A percentile compares a stretch with the other conserved stretches of the same genome.
These are phyloP conservation scores for Fusarium scirpi DNA, from an alignment of 2,329 filamentous ascomycete species.

Conservation along the genomic window DNA sequence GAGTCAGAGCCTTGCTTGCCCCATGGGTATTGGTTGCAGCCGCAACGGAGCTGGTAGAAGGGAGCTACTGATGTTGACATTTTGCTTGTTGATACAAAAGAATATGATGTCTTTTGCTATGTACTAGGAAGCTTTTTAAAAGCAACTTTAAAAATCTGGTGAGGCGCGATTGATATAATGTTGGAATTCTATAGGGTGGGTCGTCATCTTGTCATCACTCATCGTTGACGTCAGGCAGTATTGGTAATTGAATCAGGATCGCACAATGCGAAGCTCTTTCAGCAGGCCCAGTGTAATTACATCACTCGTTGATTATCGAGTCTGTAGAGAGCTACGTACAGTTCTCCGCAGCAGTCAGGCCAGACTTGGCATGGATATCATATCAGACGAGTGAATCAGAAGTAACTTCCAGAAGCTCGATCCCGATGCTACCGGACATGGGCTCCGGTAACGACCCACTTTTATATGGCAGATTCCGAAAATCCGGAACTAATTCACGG, in stretches of 20 bases:
- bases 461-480: conserved; percentile 7
- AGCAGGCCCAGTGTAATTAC: conserved; percentile 34
- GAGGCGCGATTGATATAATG: background rate
- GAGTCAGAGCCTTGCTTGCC: conserved; percentile 76
- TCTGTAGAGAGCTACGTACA: conserved; percentile 9
- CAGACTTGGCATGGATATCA: conserved; percentile 14
- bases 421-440: conserved; percentile 28
- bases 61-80: conserved; percentile 43
- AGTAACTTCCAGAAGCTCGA: background rate
- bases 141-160: background rate
- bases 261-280: conserved; percentile 1
- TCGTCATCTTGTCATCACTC: conserved; percentile 43
- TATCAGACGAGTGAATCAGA: background rate
- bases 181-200: background rate
- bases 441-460: conserved; percentile 13
- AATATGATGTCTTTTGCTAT: background rate
- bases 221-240: conserved; percentile 41
- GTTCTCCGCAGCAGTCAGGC: background rate
- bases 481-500: conserved; percentile 1
- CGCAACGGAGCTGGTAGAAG: conserved; percentile 61
- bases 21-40: conserved; percentile 74
- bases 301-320: conserved; percentile 15
- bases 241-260: conserved; percentile 15
- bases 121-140: too few species aligned
- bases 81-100: background rate